Evolutionary conservation across 164 flowering plant species (phyloP), one percentile per base, ranked within the genome.

Genomic region (Houttuynia cordata): DNA sequence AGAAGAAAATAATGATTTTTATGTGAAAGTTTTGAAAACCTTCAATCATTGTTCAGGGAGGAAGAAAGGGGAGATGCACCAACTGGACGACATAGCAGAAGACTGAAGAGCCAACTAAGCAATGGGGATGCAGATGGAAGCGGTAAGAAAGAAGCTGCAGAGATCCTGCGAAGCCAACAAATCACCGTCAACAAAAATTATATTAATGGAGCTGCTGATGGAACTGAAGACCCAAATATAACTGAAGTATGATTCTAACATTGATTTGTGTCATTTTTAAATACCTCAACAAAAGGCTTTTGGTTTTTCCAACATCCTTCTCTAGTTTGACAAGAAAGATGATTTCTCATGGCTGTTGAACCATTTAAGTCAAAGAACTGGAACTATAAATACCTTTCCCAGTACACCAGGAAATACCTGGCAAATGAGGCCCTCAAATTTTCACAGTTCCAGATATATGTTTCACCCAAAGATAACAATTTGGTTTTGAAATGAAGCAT

Each of bases 11-110:
- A 45, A 45, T 12, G 9, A 8, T 17, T 45, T 12, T 8, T 45
- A 45, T 12, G 8, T 45, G 8, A 8, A 10, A 17, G 0, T 7
- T 10, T 12, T 45, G 49, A 45, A 45, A 45, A 45, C 13, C 4
- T 45, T 10, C 4, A 10, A 45, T 45, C 12, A 1, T 45, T 45
- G 17, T 45, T 45, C 17, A 85, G 91, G 41, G 84, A 73, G 57
- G 81, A 74, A 54, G 81, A 76, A 69, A 71, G 62, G 75, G 87
- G 80, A 65, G 77, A 71, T 54, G 66, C 58, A 17, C 71, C 51
- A 4, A 24, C 57, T 41, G 75, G 68, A 67, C 42, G 67, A 41
- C 67, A 71, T 34, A 82, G 76, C 15, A 71, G 64, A 61, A 76
- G 69, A 74, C 68, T 80, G 72, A 74, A 72, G 62, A 67, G 76